phyloP scores from a whole-genome alignment of 345 rosid genomes.

The Linum lewisii region DNA sequence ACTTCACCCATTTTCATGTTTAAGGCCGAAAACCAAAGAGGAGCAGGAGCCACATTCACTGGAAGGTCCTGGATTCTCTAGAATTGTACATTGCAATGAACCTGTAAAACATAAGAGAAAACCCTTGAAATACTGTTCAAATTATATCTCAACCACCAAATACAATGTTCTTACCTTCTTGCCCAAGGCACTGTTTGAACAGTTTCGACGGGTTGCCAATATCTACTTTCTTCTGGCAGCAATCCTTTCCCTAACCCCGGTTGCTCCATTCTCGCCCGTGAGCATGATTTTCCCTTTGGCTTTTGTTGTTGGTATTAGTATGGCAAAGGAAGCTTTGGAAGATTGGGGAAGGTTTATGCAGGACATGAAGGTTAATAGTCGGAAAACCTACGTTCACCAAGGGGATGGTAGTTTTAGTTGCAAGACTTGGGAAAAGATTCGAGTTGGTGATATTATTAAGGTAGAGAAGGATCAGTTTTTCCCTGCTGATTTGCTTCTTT shows the following conservation, averaged over 20 bases:
- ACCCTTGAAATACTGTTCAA: constrained; percentile 66
- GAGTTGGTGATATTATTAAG: constrained; percentile 76
- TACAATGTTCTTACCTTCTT: constrained; percentile 66
- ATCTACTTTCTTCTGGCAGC: constrained; percentile 86
- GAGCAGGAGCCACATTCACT: constrained; percentile 39
- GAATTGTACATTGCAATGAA: constrained; percentile 75
- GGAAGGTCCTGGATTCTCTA: constrained; percentile 58
- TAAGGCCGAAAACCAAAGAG: constrained; percentile 39
- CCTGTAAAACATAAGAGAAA: constrained; percentile 61
- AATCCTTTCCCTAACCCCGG: constrained; percentile 57
- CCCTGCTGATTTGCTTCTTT: constrained; percentile 80
- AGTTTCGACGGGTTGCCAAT: constrained; percentile 89
- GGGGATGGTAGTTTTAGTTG: constrained; percentile 48
- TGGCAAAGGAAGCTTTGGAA: constrained; percentile 90
- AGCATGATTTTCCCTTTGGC: constrained; percentile 91
- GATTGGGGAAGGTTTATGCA: constrained; percentile 96
- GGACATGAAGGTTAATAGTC: constrained; percentile 69
- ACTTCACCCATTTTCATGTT: constrained; percentile 75
- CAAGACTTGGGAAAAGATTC: constrained; percentile 61
- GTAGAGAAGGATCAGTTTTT: constrained; percentile 91
- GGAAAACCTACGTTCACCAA: constrained; percentile 51
- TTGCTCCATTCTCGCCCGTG: constrained; percentile 72
- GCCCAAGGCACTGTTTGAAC: constrained; percentile 86
- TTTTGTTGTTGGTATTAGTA: constrained; percentile 85
- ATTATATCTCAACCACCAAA: constrained; percentile 78